Evolutionary conservation across 2,329 filamentous ascomycete genomes (phyloP).

Genomic region (Sporothrix brunneoviolacea): DNA sequence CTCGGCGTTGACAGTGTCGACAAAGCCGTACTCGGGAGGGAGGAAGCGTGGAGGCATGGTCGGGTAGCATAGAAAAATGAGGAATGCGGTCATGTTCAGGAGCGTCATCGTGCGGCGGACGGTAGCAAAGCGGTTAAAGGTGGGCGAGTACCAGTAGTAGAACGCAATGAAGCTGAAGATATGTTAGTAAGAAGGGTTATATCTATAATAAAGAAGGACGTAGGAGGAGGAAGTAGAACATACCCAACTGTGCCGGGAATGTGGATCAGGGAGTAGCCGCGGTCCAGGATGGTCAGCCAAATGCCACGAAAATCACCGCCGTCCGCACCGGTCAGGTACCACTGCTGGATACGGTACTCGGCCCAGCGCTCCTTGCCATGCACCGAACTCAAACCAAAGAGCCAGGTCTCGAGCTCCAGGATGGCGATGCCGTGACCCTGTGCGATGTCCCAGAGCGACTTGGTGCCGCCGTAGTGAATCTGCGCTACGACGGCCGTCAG

Average conservation of each 20-base stretch:
- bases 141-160: conserved; percentile 53
- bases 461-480: conserved; percentile 42
- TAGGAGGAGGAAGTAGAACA: neutral
- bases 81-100: conserved; percentile 54
- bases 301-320: conserved; percentile 27
- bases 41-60: conserved; percentile 58
- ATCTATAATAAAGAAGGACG: neutral
- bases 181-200: conserved; percentile 13
- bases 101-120: conserved; percentile 43
- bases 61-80: conserved; percentile 56
- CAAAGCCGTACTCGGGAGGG: conserved; percentile 41
- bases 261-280: conserved; percentile 43
- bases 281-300: conserved; percentile 39
- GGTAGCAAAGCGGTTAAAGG: conserved; percentile 29
- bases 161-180: conserved; percentile 50
- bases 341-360: conserved; percentile 38
- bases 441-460: conserved; percentile 38
- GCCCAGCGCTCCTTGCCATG: conserved; percentile 30
- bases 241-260: conserved; percentile 44
- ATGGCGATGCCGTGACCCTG: conserved; percentile 37
- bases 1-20: conserved; percentile 45
- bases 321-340: conserved; percentile 36
- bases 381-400: conserved; percentile 20
- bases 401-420: conserved; percentile 32
- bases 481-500: conserved; percentile 48